Evolutionary conservation across 768 basidiomycete genomes (phyloP), one percentile per base, ranked within the genome.

Genomic region (Serendipita vermifera): DNA sequence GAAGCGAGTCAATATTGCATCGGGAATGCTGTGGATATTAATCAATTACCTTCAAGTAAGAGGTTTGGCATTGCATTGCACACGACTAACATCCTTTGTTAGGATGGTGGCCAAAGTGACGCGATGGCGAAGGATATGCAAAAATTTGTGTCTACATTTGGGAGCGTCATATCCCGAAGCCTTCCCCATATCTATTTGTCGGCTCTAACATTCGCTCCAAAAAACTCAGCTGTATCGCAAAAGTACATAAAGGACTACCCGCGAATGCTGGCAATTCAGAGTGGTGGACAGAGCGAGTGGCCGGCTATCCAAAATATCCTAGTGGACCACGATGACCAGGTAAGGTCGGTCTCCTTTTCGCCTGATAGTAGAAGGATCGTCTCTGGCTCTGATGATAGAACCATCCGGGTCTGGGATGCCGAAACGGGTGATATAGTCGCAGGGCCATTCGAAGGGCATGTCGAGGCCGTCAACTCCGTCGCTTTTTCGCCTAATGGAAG

Each of bases 401-500:
- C n/a, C n/a, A n/a, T n/a, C n/a, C n/a, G n/a, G n/a, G n/a, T n/a
- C n/a, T n/a, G n/a, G n/a, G n/a, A n/a, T n/a, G n/a, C n/a, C n/a
- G n/a, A n/a, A n/a, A n/a, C n/a, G n/a, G n/a, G n/a, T n/a, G n/a
- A n/a, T n/a, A n/a, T n/a, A n/a, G n/a, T n/a, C n/a, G n/a, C n/a
- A n/a, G n/a, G n/a, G n/a, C n/a, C n/a, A n/a, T n/a, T n/a, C n/a
- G n/a, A n/a, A n/a, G n/a, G n/a, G n/a, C n/a, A n/a, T n/a, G n/a
- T n/a, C n/a, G n/a, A n/a, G n/a, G n/a, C n/a, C n/a, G n/a, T n/a
- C n/a, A n/a, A n/a, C n/a, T n/a, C n/a, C 38, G 70, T 73, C 55
- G 60, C 66, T 60, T 67, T 74, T 54, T 70, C 69, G 14, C 71
- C 71, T 29, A 15, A 26, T 26, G 46, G 46, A 6, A 22, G 3